Conservation (phyloP, 441 rosid species). For the Populus hybrid region DNA sequence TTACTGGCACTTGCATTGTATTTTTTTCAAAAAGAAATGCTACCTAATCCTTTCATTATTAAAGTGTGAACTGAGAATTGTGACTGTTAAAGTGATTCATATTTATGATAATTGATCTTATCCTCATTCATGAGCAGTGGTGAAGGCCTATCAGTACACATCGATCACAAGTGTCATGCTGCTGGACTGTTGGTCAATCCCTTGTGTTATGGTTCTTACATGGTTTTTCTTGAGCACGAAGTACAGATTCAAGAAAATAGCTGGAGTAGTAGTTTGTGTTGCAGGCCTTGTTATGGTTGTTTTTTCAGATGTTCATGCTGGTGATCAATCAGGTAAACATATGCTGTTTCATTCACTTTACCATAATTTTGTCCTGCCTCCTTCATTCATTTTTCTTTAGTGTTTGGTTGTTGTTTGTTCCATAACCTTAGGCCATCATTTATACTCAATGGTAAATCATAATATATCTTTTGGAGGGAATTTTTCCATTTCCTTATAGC, state of each 20-base stretch:
- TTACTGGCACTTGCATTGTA: not conserved
- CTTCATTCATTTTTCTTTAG: not conserved
- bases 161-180: constrained; percentile 92
- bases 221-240: constrained; percentile 73
- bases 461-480: not conserved
- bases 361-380: constrained; percentile 1
- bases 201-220: constrained; percentile 80
- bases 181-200: constrained; percentile 94
- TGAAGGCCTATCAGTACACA: constrained; percentile 92
- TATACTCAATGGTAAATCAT: not conserved
- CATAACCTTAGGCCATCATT: not conserved
- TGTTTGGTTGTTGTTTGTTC: not conserved
- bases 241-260: constrained; percentile 68
- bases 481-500: not conserved
- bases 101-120: constrained; percentile 8
- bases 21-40: not conserved
- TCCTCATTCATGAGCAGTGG: constrained; percentile 48
- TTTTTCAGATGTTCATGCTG: constrained; percentile 88
- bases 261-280: constrained; percentile 77
- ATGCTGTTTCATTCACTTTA: constrained; percentile 6
- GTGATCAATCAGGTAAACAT: constrained; percentile 67
- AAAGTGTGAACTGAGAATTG: not conserved
- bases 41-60: not conserved
- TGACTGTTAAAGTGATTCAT: not conserved
- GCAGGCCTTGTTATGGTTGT: constrained; percentile 76